A percentile compares a stretch with the other conserved stretches of the same genome.
These are phyloP conservation scores for Miscanthus lutarioriparius DNA, from an alignment of 176 grass and related monocot species.

Conservation along the genomic window DNA sequence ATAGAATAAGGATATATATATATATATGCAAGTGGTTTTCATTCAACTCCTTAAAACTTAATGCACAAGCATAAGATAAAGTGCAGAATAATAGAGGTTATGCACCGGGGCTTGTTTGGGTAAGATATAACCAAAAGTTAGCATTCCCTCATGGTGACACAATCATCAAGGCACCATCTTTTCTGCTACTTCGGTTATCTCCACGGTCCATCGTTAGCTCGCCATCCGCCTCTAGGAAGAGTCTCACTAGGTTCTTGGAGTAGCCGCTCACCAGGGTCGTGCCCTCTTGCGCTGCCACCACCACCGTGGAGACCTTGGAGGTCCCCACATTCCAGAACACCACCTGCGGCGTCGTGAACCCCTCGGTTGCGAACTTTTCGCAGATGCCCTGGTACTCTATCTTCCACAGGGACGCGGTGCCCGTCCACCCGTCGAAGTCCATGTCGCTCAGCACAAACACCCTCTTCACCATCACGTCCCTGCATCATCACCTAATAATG, in stretches of 20 bases:
- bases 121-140: no score
- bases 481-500: no score
- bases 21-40: no score
- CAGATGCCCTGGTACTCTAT: constrained; percentile 60
- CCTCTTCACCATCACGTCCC: constrained; percentile 63
- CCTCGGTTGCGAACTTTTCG: constrained; percentile 32
- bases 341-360: constrained; percentile 58
- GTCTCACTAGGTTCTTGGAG: constrained; percentile 63
- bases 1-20: no score
- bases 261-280: constrained; percentile 60
- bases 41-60: no score
- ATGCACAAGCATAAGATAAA: no score
- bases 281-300: constrained; percentile 41
- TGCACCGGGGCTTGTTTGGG: no score
- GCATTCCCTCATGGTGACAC: no score
- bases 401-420: constrained; percentile 19
- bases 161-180: no score
- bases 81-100: no score
- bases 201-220: no score
- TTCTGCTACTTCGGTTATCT: no score
- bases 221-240: constrained; percentile 22
- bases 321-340: constrained; percentile 79
- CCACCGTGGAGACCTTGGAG: constrained; percentile 46
- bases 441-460: constrained; percentile 83
- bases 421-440: constrained; percentile 48